These are phyloP conservation scores for Chloromonas sp. DNA, from an alignment of 163 green algal genomes.

Conservation along the genomic window DNA sequence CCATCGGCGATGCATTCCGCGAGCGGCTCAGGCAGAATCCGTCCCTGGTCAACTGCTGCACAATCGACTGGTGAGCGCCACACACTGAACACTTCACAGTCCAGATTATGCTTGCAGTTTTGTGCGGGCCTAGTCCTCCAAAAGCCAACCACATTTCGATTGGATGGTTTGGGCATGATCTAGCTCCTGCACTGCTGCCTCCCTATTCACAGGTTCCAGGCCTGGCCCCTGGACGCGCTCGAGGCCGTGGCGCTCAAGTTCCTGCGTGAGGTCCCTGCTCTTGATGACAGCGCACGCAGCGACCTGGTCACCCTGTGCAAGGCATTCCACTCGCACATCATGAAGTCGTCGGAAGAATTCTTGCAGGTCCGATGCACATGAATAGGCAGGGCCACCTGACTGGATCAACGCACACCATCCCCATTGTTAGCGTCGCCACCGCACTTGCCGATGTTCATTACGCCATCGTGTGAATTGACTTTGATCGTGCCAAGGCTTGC, in stretches of 20 bases:
- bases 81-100: background rate
- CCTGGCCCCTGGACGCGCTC: conserved; percentile 71
- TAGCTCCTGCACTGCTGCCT: no score
- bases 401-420: no score
- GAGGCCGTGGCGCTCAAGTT: conserved; percentile 77
- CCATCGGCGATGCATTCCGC: conserved; percentile 70
- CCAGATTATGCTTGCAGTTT: no score
- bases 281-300: conserved; percentile 37
- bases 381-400: no score
- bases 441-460: background rate
- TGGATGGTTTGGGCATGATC: no score
- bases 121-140: no score
- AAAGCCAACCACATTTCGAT: no score
- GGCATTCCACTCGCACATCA: conserved; percentile 37
- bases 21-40: conserved; percentile 75
- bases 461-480: background rate
- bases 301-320: conserved; percentile 44
- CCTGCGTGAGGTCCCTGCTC: conserved; percentile 51
- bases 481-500: background rate
- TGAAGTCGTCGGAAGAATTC: conserved; percentile 49
- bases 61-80: conserved; percentile 67
- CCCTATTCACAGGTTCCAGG: conserved; percentile 26
- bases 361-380: conserved; percentile 9
- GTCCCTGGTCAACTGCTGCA: conserved; percentile 82
- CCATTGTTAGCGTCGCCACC: background rate